phyloP scores from a whole-genome alignment of 139 green algal species.

The Nannochloris sp. region DNA sequence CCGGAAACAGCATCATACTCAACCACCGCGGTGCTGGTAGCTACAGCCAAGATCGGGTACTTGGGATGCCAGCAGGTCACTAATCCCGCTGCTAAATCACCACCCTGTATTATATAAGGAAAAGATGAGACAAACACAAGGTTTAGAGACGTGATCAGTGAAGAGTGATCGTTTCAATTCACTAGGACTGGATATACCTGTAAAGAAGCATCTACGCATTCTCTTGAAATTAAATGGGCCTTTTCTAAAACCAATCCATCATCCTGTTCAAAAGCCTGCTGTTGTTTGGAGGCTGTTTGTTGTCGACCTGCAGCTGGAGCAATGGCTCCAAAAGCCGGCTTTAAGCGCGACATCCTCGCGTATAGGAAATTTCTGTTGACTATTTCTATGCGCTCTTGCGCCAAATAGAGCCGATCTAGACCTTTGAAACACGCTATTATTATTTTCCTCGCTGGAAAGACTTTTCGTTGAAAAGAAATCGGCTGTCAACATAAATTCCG shows the following conservation, averaged over 20 bases:
- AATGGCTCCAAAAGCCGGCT: no score
- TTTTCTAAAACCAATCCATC: not conserved
- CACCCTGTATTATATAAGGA: not conserved
- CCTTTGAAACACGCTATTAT: no score
- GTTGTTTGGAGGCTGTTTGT: not conserved
- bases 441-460: no score
- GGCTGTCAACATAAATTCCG: no score
- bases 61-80: constrained; percentile 11
- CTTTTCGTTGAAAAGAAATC: no score
- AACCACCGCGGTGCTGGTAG: constrained; percentile 6
- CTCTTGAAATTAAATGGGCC: not conserved
- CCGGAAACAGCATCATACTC: constrained; percentile 32
- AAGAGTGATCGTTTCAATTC: not conserved
- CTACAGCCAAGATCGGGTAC: constrained; percentile 5
- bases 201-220: constrained; percentile 4
- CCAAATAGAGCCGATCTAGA: no score
- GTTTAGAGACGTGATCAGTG: not conserved
- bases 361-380: no score
- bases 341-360: no score
- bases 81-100: not conserved
- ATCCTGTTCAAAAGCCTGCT: constrained; percentile 5
- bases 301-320: no score
- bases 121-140: not conserved
- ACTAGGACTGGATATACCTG: not conserved
- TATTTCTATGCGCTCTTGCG: no score